Evolutionary conservation across 495 filamentous ascomycete species (phyloP).

Genomic region (Penicillium malachiteum): DNA sequence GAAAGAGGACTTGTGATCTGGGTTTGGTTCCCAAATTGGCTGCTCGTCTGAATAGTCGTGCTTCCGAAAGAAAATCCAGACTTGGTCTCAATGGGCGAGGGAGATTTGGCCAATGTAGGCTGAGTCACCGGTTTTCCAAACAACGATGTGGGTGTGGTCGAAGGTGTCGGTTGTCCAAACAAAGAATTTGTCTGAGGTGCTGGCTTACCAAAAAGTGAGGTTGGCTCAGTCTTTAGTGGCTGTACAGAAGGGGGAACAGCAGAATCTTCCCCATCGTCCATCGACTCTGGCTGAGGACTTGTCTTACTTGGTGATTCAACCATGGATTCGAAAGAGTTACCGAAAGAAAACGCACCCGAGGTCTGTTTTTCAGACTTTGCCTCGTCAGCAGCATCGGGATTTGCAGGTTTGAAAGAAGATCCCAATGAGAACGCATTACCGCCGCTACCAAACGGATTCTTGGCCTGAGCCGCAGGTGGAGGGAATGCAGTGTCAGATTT

Average conservation of each 20-base stretch:
- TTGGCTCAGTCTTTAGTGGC: conserved; percentile 20
- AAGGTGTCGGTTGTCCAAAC: conserved; percentile 25
- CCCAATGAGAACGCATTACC: conserved; percentile 65
- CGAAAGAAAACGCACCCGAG: conserved; percentile 36
- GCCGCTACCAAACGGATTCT: conserved; percentile 53
- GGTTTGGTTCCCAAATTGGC: conserved; percentile 21
- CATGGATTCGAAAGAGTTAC: conserved; percentile 29
- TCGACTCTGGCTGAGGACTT: conserved; percentile 30
- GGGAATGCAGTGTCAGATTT: conserved; percentile 34
- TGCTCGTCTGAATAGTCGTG: conserved; percentile 5
- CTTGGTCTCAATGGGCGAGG: conserved; percentile 36
- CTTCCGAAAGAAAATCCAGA: conserved; percentile 41
- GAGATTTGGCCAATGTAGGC: conserved; percentile 15
- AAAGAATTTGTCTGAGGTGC: conserved; percentile 34
- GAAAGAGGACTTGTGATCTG: conserved; percentile 31
- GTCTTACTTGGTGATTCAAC: conserved; percentile 21
- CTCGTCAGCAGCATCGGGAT: conserved; percentile 58
- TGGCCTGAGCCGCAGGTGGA: conserved; percentile 32
- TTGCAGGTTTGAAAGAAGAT: conserved; percentile 79
- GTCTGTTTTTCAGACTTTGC: conserved; percentile 48
- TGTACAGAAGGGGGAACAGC: conserved; percentile 12
- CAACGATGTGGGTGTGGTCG: background rate
- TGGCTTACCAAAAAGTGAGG: conserved; percentile 18
- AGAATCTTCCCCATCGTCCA: conserved; percentile 43
- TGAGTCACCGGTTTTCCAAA: conserved; percentile 6